A percentile compares a stretch with the other conserved stretches of the same genome.
phyloP scores from a whole-genome alignment of 2,329 filamentous ascomycete genomes.

The Sclerotinia glacialis region DNA sequence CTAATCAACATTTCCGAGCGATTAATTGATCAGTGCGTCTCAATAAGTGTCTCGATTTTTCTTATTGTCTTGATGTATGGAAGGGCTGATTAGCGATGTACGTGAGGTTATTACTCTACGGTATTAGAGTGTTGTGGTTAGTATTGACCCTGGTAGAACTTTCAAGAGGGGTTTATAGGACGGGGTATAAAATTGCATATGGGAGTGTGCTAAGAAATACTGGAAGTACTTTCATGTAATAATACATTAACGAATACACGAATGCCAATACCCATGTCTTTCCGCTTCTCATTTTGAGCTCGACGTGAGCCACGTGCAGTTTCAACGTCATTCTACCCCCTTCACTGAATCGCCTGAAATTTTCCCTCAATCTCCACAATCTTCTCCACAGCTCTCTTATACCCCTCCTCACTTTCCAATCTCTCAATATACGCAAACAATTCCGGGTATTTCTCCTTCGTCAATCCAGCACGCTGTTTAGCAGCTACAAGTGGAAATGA shows the following conservation, averaged over 20 bases:
- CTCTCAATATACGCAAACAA: conserved; percentile 46
- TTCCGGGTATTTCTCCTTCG: conserved; percentile 46
- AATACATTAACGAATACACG: not conserved
- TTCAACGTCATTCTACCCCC: not conserved
- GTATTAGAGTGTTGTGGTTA: not conserved
- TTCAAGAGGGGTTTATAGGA: not conserved
- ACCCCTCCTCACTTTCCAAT: conserved; percentile 45
- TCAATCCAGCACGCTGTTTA: conserved; percentile 39
- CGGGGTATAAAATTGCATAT: no score
- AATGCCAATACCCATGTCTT: not conserved
- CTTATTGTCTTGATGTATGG: no score
- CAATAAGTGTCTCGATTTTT: no score
- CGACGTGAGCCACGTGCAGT: not conserved
- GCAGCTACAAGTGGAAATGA: conserved; percentile 50
- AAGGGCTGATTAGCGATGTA: not conserved
- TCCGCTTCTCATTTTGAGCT: not conserved
- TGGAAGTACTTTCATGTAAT: not conserved
- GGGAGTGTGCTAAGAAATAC: not conserved
- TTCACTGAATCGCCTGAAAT: not conserved
- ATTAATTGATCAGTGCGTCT: no score
- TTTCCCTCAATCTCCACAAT: conserved; percentile 35
- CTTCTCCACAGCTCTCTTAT: conserved; percentile 48
- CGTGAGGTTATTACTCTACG: not conserved
- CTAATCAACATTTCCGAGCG: no score
- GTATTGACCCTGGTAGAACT: not conserved